A percentile compares a stretch with the other conserved stretches of the same genome.
These are phyloP conservation scores for Chaetomidium leptoderma DNA, from an alignment of 495 filamentous ascomycete genomes.

Conservation along the genomic window DNA sequence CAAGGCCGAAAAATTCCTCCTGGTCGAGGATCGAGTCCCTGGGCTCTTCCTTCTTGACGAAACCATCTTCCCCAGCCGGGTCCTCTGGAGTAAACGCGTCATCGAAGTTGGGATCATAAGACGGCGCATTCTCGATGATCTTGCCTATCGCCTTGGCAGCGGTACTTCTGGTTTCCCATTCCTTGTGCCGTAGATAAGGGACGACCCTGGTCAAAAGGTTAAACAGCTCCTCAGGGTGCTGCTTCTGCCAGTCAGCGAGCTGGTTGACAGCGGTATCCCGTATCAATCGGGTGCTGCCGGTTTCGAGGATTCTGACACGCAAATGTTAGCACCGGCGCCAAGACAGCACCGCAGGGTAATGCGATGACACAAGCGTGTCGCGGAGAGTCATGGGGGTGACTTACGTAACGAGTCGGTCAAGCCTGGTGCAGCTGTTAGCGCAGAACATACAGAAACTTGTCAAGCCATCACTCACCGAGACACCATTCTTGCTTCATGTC, in stretches of 20 bases:
- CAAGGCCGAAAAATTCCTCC: slow-evolving; percentile 64
- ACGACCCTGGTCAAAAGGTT: slow-evolving; percentile 94
- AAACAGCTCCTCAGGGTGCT: slow-evolving; percentile 94
- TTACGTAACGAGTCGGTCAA: slow-evolving; percentile 92
- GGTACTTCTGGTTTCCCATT: slow-evolving; percentile 91
- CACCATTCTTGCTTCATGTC: slow-evolving; percentile 47
- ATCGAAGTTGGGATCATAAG: slow-evolving; percentile 79
- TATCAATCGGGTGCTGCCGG: slow-evolving; percentile 89
- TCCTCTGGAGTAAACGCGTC: slow-evolving; percentile 42
- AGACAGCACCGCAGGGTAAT: slow-evolving; percentile 3
- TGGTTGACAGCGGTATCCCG: slow-evolving; percentile 95
- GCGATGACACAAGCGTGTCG: neutral
- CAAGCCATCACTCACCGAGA: slow-evolving; percentile 44
- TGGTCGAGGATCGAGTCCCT: slow-evolving; percentile 31
- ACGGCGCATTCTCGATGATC: slow-evolving; percentile 82
- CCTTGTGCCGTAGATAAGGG: slow-evolving; percentile 84
- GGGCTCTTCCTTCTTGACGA: slow-evolving; percentile 50
- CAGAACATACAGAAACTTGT: neutral
- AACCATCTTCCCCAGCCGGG: slow-evolving; percentile 27
- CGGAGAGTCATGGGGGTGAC: slow-evolving; percentile 33
- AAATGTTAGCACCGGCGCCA: slow-evolving; percentile 25
- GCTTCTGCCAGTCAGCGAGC: slow-evolving; percentile 93
- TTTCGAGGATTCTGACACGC: slow-evolving; percentile 77
- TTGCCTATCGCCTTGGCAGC: slow-evolving; percentile 88
- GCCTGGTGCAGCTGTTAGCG: slow-evolving; percentile 47